phyloP scores from a whole-genome alignment of 768 basidiomycete species.

The Auriscalpium vulgare region DNA sequence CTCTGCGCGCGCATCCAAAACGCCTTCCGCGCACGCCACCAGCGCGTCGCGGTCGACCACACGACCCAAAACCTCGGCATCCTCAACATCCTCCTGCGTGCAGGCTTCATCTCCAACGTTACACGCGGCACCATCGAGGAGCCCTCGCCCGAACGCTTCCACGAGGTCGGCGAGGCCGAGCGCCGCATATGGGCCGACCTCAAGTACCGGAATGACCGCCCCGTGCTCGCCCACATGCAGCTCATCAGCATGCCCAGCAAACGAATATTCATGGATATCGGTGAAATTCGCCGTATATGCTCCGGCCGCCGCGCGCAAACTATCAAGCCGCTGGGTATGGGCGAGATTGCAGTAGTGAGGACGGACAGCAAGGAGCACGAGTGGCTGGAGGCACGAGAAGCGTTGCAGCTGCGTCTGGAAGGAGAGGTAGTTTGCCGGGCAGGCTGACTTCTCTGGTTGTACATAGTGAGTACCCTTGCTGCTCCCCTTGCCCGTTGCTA shows the following conservation, averaged over 20 bases:
- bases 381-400: conserved; percentile 93
- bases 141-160: conserved; percentile 61
- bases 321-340: conserved; percentile 80
- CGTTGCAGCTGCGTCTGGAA: conserved; percentile 61
- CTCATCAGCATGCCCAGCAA: conserved; percentile 82
- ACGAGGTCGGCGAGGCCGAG: conserved; percentile 49
- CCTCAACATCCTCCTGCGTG: conserved; percentile 82
- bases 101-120: conserved; percentile 79
- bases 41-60: conserved; percentile 69
- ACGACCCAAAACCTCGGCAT: conserved; percentile 88
- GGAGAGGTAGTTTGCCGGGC: conserved; percentile 90
- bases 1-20: conserved; percentile 90
- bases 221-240: conserved; percentile 72
- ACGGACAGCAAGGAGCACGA: conserved; percentile 64
- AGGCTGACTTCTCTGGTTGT: background rate
- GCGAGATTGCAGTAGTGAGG: conserved; percentile 84
- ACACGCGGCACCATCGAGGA: conserved; percentile 67
- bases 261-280: conserved; percentile 62
- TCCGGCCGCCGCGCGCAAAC: conserved; percentile 76
- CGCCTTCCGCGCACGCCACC: conserved; percentile 83
- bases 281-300: conserved; percentile 72
- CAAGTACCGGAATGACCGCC: conserved; percentile 87
- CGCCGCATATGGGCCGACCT: conserved; percentile 88
- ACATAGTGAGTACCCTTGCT: background rate
- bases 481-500: background rate